Evolutionary conservation across 768 basidiomycete genomes (phyloP).

Genomic region (Trametes cubensis): DNA sequence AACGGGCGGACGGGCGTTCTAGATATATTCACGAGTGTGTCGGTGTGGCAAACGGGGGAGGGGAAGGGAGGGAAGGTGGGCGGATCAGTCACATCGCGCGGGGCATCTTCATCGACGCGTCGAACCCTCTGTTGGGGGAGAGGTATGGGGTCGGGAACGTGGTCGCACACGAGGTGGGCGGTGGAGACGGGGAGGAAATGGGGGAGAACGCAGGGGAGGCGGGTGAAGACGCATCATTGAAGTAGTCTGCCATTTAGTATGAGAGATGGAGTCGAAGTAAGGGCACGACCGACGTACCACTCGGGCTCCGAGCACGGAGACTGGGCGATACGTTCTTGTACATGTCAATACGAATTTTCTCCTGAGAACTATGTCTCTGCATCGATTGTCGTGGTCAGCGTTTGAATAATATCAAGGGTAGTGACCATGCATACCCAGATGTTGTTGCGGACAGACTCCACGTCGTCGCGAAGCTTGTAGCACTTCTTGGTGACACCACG

Average conservation of each 20-base stretch:
- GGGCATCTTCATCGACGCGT: neutral
- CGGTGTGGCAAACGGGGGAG: no score
- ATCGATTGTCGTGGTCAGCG: neutral
- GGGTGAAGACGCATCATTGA: neutral
- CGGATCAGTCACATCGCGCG: neutral
- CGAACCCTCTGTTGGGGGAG: neutral
- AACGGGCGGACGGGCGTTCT: no score
- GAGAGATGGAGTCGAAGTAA: neutral
- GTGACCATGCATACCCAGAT: neutral
- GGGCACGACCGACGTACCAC: neutral
- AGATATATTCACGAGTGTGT: no score
- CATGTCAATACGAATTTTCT: neutral
- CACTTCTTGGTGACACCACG: neutral
- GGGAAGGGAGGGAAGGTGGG: no score
- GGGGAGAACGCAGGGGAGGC: neutral
- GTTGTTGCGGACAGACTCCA: conserved; percentile 5
- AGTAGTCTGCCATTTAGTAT: neutral
- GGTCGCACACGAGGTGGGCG: neutral
- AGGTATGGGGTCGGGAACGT: neutral
- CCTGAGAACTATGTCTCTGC: neutral
- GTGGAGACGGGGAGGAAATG: neutral
- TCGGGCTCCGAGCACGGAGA: neutral
- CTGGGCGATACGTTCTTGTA: neutral
- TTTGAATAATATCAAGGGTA: neutral
- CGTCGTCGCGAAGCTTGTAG: conserved; percentile 8